Conservation (phyloP, 352 stramenopile species). For the Phytophthora hibernalis region DNA sequence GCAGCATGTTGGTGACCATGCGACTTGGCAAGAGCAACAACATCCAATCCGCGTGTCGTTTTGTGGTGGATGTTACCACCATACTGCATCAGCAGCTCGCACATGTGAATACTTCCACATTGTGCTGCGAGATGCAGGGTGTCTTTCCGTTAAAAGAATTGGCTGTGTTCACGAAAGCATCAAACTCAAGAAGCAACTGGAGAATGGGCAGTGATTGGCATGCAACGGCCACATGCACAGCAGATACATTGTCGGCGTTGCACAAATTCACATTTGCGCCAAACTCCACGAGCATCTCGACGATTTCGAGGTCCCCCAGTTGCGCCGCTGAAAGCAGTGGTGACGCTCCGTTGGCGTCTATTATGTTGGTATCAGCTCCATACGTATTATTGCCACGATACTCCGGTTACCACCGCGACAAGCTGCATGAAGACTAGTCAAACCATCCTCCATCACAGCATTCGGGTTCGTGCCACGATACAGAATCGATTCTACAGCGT, state of each 20-base stretch:
- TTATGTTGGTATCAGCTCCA: constrained; percentile 51
- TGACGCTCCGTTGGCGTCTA: constrained; percentile 50
- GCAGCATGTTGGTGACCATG: constrained; percentile 42
- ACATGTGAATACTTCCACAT: constrained; percentile 55
- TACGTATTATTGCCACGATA: constrained; percentile 47
- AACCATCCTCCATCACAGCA: constrained; percentile 41
- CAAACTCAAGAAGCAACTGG: constrained; percentile 50
- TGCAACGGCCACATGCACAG: constrained; percentile 59
- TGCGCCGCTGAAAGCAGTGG: constrained; percentile 62
- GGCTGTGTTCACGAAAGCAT: constrained; percentile 56
- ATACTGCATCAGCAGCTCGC: constrained; percentile 51
- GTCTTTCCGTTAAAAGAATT: constrained; percentile 63
- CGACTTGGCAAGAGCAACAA: constrained; percentile 33
- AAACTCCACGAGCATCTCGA: constrained; percentile 54
- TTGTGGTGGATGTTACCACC: constrained; percentile 39
- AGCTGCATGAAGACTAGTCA: constrained; percentile 57
- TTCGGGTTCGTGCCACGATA: constrained; percentile 52
- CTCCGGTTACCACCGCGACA: constrained; percentile 52
- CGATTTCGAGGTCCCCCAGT: constrained; percentile 50
- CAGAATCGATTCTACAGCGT: constrained; percentile 57
- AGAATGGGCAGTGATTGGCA: constrained; percentile 48
- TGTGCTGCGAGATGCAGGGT: constrained; percentile 66
- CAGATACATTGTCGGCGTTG: constrained; percentile 52
- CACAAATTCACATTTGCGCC: constrained; percentile 60
- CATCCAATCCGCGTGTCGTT: constrained; percentile 37